phyloP scores from a whole-genome alignment of 1,139 yeast genomes.

The Meyerozyma carpophila region DNA sequence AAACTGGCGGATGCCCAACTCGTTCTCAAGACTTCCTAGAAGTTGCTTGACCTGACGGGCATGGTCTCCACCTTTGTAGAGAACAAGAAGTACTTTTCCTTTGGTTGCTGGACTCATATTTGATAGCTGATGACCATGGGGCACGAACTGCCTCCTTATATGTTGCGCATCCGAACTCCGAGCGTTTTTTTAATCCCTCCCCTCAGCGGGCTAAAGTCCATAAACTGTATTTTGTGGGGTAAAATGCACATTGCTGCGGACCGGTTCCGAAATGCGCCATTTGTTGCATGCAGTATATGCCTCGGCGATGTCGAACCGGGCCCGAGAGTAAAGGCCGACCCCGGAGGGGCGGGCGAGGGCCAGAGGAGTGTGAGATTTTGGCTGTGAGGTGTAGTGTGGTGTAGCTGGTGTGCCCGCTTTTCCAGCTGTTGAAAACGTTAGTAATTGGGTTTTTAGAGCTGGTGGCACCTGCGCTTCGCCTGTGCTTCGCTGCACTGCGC shows the following conservation, averaged over 20 bases:
- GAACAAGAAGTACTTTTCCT: slow-evolving; percentile 49
- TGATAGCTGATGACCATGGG: not conserved
- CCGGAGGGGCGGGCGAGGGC: too few relatives aligned
- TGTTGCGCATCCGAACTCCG: not conserved
- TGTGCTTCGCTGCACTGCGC: too few relatives aligned
- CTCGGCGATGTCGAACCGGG: too few relatives aligned
- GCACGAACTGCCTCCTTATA: not conserved
- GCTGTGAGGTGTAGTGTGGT: too few relatives aligned
- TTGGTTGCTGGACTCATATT: slow-evolving; percentile 10
- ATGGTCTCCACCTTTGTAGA: slow-evolving; percentile 38
- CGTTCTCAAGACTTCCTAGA: slow-evolving; percentile 71
- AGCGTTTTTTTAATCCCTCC: not conserved
- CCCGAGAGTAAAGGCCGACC: too few relatives aligned
- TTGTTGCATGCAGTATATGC: not conserved
- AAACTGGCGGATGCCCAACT: slow-evolving; percentile 64
- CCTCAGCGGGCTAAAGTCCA: not conserved
- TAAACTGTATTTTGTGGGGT: not conserved
- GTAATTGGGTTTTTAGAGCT: too few relatives aligned
- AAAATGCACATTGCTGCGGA: not conserved
- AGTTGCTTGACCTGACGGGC: slow-evolving; percentile 30
- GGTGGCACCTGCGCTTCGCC: too few relatives aligned
- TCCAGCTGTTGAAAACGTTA: too few relatives aligned
- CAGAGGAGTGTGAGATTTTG: too few relatives aligned
- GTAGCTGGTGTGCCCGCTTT: too few relatives aligned
- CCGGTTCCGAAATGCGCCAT: not conserved